These are phyloP conservation scores for Leccinum rimulosum DNA, from an alignment of 768 basidiomycete genomes.

Conservation along the genomic window DNA sequence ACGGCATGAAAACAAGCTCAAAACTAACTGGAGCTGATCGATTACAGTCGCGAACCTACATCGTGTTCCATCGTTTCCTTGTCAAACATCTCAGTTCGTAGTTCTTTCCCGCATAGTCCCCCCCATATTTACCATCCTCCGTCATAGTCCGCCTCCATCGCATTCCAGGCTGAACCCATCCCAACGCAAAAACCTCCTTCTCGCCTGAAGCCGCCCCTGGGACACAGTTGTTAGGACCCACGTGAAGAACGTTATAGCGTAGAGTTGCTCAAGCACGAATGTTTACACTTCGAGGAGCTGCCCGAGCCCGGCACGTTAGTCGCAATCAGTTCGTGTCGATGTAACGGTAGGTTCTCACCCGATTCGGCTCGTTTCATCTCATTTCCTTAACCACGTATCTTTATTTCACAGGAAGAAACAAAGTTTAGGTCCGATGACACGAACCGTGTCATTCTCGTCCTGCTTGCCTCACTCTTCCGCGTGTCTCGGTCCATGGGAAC, in stretches of 20 bases:
- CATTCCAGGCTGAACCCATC: slow-evolving; percentile 21
- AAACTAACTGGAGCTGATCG: slow-evolving; percentile 85
- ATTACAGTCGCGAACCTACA: slow-evolving; percentile 73
- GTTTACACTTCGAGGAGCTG: slow-evolving; percentile 68
- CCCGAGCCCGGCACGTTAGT: slow-evolving; percentile 85
- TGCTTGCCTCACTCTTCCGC: too few relatives aligned
- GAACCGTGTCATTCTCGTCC: too few relatives aligned
- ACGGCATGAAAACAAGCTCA: slow-evolving; percentile 39
- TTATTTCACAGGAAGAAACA: too few relatives aligned
- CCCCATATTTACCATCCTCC: slow-evolving; percentile 32
- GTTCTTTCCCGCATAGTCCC: slow-evolving; percentile 46
- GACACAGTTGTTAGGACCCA: slow-evolving; percentile 85
- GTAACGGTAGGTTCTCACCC: slow-evolving; percentile 12
- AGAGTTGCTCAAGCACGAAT: slow-evolving; percentile 49
- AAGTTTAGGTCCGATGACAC: too few relatives aligned
- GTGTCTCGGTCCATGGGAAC: too few relatives aligned
- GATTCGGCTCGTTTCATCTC: too few relatives aligned
- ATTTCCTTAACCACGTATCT: too few relatives aligned
- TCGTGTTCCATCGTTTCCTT: slow-evolving; percentile 87
- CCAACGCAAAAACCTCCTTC: slow-evolving; percentile 10
- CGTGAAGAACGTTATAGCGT: not conserved
- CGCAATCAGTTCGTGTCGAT: slow-evolving; percentile 95
- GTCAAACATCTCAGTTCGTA: slow-evolving; percentile 81
- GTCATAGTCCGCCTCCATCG: not conserved
- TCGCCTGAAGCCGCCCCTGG: slow-evolving; percentile 61